Evolutionary conservation across 441 rosid species (phyloP).

Genomic region (Syzygium malaccense): DNA sequence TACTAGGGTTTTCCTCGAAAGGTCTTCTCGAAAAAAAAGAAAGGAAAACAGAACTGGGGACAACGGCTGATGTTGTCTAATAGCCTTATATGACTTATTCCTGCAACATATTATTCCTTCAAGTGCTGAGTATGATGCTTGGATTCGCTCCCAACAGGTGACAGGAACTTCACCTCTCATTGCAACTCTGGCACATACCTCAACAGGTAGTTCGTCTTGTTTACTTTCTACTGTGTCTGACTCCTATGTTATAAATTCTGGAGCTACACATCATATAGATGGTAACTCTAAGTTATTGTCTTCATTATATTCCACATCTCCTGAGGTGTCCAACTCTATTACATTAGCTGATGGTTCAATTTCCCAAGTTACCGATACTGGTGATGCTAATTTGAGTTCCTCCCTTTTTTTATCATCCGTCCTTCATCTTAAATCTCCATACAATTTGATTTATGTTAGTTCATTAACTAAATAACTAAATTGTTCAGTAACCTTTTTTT

Average conservation of each 20-base stretch:
- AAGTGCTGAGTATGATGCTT: background rate
- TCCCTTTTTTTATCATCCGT: background rate
- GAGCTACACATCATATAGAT: background rate
- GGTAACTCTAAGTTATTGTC: too few species aligned
- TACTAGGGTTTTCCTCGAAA: too few species aligned
- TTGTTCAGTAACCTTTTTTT: rapidly evolving
- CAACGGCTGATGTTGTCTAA: background rate
- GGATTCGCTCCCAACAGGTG: background rate
- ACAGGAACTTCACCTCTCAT: background rate
- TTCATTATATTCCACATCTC: background rate
- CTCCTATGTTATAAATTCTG: too few species aligned
- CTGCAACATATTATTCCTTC: background rate
- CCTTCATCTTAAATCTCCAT: background rate
- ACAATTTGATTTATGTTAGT: background rate
- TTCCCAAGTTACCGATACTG: background rate
- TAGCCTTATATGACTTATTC: background rate
- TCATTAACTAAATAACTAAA: background rate
- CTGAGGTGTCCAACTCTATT: background rate
- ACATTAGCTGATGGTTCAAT: background rate
- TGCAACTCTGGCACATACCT: background rate
- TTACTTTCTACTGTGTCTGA: too few species aligned
- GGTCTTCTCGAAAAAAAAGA: too few species aligned
- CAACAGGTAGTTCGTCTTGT: background rate
- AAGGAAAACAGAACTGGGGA: background rate
- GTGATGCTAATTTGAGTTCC: background rate